Evolutionary conservation across 73 alveolate species (phyloP), one percentile per base, ranked within the genome.

Genomic region (Vitrella brassicaformis): DNA sequence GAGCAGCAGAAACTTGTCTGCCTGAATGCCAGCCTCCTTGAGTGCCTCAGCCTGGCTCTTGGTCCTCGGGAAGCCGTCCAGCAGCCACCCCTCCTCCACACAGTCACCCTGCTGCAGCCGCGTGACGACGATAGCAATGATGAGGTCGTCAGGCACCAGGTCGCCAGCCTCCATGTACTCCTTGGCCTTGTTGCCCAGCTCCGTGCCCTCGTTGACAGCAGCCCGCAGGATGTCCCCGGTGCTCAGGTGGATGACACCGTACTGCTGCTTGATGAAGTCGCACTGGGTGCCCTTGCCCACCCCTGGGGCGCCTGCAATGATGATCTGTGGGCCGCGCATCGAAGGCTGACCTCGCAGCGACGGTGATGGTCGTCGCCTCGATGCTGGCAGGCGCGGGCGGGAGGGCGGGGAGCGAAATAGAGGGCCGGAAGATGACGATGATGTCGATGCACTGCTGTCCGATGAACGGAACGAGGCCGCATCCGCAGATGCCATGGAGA

Each of bases 261-360:
- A 86, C 76, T 76, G 78, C 45, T 79, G 85, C 72, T 73, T 82
- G 65, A 85, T 85, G 73, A 30, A 9, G 31, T 79, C 88, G 71
- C 89, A 80, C 80, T 74, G 85, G 64, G 92, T 86, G 72, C 84
- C 84, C 73, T 86, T 86, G 56, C 92, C 92, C 69, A 86, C 88
- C 8, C 87, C 92, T 30, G 91, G 91, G 19, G 88, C 72, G 31
- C 91, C 91, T 39, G 56, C 4, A 39, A 39, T 39, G 56, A 39
- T 39, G 22, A 39, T 4, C 56, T 39, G 56, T 4, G 14, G 56
- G 56, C n/a, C n/a, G n/a, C n/a, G n/a, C n/a, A n/a, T n/a, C n/a
- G n/a, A n/a, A n/a, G n/a, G n/a, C n/a, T n/a, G n/a, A n/a, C n/a
- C n/a, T n/a, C n/a, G n/a, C n/a, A n/a, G n/a, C n/a, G n/a, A n/a